Conservation (phyloP, 192 early-diverging fungal species). For the Neocallimastix lanati region DNA sequence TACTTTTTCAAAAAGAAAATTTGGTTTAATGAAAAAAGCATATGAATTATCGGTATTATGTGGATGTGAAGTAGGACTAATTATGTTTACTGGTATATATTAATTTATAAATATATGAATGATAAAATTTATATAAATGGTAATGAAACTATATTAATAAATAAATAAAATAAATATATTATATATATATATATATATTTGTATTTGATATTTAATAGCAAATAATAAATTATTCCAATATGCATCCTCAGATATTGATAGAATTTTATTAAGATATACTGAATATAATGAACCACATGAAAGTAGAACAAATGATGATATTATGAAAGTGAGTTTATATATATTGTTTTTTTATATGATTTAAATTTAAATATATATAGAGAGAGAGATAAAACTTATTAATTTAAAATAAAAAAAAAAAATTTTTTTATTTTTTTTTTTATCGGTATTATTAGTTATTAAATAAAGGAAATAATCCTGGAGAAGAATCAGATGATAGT, state of each 20-base stretch:
- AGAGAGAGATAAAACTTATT: too few relatives aligned
- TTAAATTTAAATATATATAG: too few relatives aligned
- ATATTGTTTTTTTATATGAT: too few relatives aligned
- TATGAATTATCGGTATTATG: conserved; percentile 85
- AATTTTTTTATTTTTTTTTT: neutral
- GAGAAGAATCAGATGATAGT: neutral
- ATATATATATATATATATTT: too few relatives aligned
- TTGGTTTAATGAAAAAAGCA: too few relatives aligned
- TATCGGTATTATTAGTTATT: neutral
- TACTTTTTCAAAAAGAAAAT: too few relatives aligned
- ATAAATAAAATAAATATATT: too few relatives aligned
- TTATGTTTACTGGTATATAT: conserved; percentile 61
- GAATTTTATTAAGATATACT: conserved; percentile 73
- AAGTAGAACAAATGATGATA: conserved; percentile 28
- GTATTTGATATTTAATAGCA: neutral
- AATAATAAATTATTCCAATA: conserved; percentile 88
- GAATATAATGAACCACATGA: conserved; percentile 31
- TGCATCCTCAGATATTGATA: conserved; percentile 82
- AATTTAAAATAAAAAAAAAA: neutral
- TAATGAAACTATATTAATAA: too few relatives aligned
- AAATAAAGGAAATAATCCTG: neutral
- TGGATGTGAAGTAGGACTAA: conserved; percentile 84
- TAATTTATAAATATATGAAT: too few relatives aligned
- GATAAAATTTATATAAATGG: too few relatives aligned
- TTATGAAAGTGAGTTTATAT: neutral